A percentile compares a stretch with the other conserved stretches of the same genome.
Evolutionary conservation across 1,284 basidiomycete species (phyloP).

Genomic region (Leccinum subspadiceum): DNA sequence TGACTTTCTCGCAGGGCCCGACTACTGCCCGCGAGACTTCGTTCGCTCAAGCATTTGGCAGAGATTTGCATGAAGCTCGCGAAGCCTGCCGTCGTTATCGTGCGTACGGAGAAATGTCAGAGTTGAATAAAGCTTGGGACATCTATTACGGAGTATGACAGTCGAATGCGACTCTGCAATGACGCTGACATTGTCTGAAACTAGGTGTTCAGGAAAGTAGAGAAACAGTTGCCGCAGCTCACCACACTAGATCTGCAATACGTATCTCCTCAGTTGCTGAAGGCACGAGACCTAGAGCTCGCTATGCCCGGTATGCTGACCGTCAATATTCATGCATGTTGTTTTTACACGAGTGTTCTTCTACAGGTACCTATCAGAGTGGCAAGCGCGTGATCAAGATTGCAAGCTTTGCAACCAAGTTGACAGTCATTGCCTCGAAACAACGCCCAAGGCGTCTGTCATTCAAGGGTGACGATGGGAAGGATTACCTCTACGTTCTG

Average conservation of each 20-base stretch:
- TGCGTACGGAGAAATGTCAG: constrained; percentile 82
- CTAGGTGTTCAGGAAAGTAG: constrained; percentile 96
- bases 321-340: background rate
- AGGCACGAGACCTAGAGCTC: constrained; percentile 86
- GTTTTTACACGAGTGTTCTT: background rate
- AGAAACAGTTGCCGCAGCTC: constrained; percentile 89
- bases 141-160: constrained; percentile 84
- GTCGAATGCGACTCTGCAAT: background rate
- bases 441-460: constrained; percentile 92
- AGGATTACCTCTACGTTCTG: constrained; percentile 90
- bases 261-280: constrained; percentile 91
- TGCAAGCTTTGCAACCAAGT: constrained; percentile 78
- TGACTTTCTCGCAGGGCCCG: constrained; percentile 62
- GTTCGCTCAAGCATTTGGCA: constrained; percentile 92
- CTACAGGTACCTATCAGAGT: constrained; percentile 86
- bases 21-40: constrained; percentile 94
- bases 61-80: constrained; percentile 92
- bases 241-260: constrained; percentile 96
- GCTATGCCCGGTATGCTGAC: constrained; percentile 81
- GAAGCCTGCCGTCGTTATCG: constrained; percentile 90
- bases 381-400: constrained; percentile 88
- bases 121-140: constrained; percentile 99
- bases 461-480: constrained; percentile 89
- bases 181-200: constrained; percentile 9
- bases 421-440: constrained; percentile 96